Conservation (phyloP, 83 land plant species). For the Picea mariana region DNA sequence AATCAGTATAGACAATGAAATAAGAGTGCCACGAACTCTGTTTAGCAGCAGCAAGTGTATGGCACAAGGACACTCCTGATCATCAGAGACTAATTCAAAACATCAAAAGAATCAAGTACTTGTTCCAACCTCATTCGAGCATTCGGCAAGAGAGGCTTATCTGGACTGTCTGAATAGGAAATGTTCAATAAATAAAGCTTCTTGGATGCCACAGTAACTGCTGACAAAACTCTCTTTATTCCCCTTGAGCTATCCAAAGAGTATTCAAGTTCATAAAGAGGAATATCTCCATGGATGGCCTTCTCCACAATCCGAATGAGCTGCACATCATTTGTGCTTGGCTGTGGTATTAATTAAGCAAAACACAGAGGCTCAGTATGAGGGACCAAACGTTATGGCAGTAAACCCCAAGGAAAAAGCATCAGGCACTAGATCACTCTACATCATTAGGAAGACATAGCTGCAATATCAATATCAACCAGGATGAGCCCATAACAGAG, state of each 20-base stretch:
- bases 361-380: neutral
- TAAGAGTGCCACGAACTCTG: neutral
- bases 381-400: neutral
- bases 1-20: neutral
- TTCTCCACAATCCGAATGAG: conserved; percentile 61
- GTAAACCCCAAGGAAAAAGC: neutral
- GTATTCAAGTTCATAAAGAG: conserved; percentile 91
- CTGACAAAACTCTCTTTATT: conserved; percentile 80
- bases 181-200: conserved; percentile 91
- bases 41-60: conserved; percentile 4
- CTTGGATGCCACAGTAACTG: conserved; percentile 80
- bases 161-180: conserved; percentile 70
- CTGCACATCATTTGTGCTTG: conserved; percentile 76
- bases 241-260: conserved; percentile 85
- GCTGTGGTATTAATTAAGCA: conserved; percentile 33
- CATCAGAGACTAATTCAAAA: conserved; percentile 16
- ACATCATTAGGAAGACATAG: neutral
- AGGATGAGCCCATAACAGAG: neutral
- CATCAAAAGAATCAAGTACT: conserved; percentile 87
- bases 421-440: no score
- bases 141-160: conserved; percentile 51
- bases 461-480: conserved; percentile 2
- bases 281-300: conserved; percentile 46
- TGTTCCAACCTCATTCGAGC: conserved; percentile 48
- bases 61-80: neutral